Base-by-base conservation (phyloP, 1,139 yeast species). In the Nakaseomyces glabratus region DNA sequence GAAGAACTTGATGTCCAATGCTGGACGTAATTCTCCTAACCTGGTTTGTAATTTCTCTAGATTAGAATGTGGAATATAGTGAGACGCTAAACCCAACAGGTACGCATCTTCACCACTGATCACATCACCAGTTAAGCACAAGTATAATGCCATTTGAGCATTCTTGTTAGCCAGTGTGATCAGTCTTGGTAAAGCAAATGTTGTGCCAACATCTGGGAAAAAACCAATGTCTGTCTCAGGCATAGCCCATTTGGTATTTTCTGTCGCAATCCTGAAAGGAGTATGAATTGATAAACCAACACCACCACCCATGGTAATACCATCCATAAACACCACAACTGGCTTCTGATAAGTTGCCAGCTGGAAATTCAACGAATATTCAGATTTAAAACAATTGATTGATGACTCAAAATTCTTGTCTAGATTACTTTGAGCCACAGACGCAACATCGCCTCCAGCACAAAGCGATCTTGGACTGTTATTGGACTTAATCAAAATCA, bases 261-360 rank as follows among this genome's bases (percentile, higher is more conserved):
- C 97, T 24, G 95, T 84, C 9, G 93, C 93, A 33, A 90, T 67
- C 55, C 98, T 73, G 67, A 88, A 88, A 2, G 96, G 93, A n/a
- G 88, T 82, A 60, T 93, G 97, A 28, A 84, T 79, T 0, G 90
- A 70, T 37, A 90, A 65, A 3, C 98, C 98, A 28, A 85, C 95
- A 48, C 98, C 98, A 36, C 98, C 98, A 38, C 98, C 98, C 95
- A 90, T 85, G 24, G 93, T 85, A 51, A 90, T 85, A 20, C 97
- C 97, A 54, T 90, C 80, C 77, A 82, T 80, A 30, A 86, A 55
- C 1, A 95, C 69, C 13, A 90, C 76, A 45, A 82, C 71, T 1
- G 98, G 97, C 62, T 86, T 90, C 40, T 78, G 68, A 54, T 74
- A 85, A 11, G 93, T 78, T 12, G 94, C 79, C 46, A 88, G 68